Base-by-base conservation (phyloP, 2,329 filamentous ascomycete genomes). In the Pezizomycotina sp. region DNA sequence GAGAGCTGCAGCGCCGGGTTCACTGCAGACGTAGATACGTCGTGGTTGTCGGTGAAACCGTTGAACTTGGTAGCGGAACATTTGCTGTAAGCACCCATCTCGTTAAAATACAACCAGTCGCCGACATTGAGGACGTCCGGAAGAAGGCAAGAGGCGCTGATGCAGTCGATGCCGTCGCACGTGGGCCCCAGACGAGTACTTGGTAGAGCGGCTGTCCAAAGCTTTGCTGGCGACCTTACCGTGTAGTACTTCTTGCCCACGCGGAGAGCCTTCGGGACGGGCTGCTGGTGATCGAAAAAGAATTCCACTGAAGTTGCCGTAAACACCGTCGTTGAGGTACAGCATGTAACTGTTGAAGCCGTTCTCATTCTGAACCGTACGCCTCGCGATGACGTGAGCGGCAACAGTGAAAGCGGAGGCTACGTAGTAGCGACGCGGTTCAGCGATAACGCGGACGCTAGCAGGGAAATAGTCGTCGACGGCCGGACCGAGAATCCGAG, bases 211-310 rank as follows among this genome's bases (percentile, higher is more conserved):
- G 23, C 63, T 60, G 13, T 60, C 59, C n/a, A n/a, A n/a, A n/a
- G n/a, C n/a, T 32, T 63, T 57, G n/a, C 67, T 62, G 50, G 61
- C 53, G 47, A 61, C 38, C 45, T 65, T 61, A 58, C 74, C 61
- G 56, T 74, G 75, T 53, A 72, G 55, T 45, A 69, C 67, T 42
- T 63, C 61, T 45, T 66, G 59, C 43, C 66, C 64, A 13, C 67
- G 63, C 48, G 73, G 75, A 36, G 98, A 65, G 40, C 95, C 69
- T 59, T 78, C 80, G 37, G 86, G 81, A 28, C 78, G 61, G 1
- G 89, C 89, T 52, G 91, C 71, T 66, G 98, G 89, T 60, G 95
- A 89, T 55, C 95, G 89, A 57, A 93, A 98, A 65, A 95, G 92
- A 67, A 95, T 95, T 71, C 83, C 91, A 48, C 82, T 92, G 56